A percentile compares a stretch with the other conserved stretches of the same genome.
phyloP scores from a whole-genome alignment of 352 stramenopile genomes.

The Phytophthora citricola region DNA sequence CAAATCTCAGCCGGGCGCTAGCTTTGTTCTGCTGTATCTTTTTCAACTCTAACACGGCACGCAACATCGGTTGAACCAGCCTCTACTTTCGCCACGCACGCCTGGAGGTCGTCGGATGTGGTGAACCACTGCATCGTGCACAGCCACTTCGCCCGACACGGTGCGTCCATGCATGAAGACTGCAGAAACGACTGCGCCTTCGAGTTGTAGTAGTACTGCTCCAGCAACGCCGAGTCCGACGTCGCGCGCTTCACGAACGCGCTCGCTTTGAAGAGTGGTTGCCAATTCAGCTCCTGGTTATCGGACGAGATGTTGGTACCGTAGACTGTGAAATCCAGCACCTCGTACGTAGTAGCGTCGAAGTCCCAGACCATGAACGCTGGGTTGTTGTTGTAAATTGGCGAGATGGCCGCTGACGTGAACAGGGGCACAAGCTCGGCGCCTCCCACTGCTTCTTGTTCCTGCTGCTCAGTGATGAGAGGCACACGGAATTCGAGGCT shows the following conservation, averaged over 20 bases:
- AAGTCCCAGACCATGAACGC: constrained; percentile 88
- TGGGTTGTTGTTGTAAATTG: constrained; percentile 90
- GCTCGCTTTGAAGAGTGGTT: constrained; percentile 53
- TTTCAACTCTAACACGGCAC: no score
- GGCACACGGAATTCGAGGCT: constrained; percentile 89
- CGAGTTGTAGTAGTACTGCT: constrained; percentile 84
- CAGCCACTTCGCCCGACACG: constrained; percentile 62
- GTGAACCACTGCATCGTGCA: constrained; percentile 79
- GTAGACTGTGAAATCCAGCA: constrained; percentile 81
- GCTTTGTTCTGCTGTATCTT: no score
- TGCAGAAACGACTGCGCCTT: constrained; percentile 67
- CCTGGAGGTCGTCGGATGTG: constrained; percentile 60
- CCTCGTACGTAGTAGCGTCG: constrained; percentile 66
- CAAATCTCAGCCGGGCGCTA: no score
- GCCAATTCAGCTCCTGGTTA: constrained; percentile 46
- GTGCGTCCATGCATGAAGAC: constrained; percentile 42
- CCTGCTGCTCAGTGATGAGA: constrained; percentile 25
- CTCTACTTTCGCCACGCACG: constrained; percentile 43
- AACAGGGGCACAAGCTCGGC: constrained; percentile 74
- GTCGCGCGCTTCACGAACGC: constrained; percentile 54
- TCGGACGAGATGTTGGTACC: constrained; percentile 63
- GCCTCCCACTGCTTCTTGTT: constrained; percentile 12
- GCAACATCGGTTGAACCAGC: no score
- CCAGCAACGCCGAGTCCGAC: constrained; percentile 47
- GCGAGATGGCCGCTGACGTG: constrained; percentile 81